phyloP scores from a whole-genome alignment of 441 rosid species.

The Populus trichocarpa region DNA sequence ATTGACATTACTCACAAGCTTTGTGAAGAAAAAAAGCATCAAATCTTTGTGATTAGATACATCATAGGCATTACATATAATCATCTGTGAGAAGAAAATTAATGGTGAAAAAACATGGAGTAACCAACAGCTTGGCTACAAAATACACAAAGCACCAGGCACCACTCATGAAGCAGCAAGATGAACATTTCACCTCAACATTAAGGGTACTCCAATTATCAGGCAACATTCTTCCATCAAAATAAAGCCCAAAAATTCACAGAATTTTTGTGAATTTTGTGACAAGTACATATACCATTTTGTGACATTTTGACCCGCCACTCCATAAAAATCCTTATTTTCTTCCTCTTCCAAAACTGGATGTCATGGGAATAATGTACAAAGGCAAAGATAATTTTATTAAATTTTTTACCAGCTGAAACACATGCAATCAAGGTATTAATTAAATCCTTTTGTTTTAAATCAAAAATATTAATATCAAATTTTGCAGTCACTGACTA shows the following conservation, averaged over 20 bases:
- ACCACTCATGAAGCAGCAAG: neutral
- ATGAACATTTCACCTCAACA: neutral
- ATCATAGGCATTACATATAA: neutral
- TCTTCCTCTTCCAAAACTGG: neutral
- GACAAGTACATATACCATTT: neutral
- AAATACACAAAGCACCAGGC: neutral
- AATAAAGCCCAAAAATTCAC: neutral
- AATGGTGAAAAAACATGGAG: neutral
- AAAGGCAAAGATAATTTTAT: neutral
- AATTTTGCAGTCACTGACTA: neutral
- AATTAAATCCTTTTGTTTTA: too few relatives aligned
- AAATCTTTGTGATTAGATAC: neutral
- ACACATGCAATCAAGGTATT: neutral
- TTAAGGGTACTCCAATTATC: neutral
- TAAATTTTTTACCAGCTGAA: too few relatives aligned
- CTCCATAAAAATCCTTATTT: neutral
- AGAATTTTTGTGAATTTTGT: neutral
- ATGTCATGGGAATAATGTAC: neutral
- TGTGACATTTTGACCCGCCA: neutral
- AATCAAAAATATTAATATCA: neutral
- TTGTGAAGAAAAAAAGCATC: neutral
- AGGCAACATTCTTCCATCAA: neutral
- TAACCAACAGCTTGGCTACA: neutral
- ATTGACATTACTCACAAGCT: slow-evolving; percentile 2
- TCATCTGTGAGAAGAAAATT: neutral